Evolutionary conservation across 441 rosid genomes (phyloP).

Genomic region (Populus hybrid): DNA sequence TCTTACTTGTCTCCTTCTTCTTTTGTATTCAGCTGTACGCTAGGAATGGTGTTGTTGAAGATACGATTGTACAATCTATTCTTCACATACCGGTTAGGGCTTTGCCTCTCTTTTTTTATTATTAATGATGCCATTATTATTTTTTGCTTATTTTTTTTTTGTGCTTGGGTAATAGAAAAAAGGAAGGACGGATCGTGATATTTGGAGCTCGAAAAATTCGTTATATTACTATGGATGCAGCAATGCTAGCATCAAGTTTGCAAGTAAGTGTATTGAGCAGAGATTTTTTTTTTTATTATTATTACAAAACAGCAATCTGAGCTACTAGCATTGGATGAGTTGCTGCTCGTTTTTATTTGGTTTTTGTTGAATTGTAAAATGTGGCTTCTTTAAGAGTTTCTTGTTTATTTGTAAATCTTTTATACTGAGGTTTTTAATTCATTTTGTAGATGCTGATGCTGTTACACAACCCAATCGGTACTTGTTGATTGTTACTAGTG

Average conservation of each 20-base stretch:
- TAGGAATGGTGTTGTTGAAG: constrained; percentile 21
- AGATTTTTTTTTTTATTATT: neutral
- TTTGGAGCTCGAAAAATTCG: constrained; percentile 74
- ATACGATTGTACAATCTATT: constrained; percentile 22
- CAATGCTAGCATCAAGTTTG: constrained; percentile 64
- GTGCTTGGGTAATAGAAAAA: constrained; percentile 30
- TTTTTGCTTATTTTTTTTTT: constrained; percentile 1
- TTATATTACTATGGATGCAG: constrained; percentile 67
- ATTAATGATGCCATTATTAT: neutral
- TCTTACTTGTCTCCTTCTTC: neutral
- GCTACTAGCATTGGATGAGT: neutral
- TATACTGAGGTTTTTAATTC: neutral
- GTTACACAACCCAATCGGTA: constrained; percentile 51
- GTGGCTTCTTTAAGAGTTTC: neutral
- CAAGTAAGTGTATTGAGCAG: constrained; percentile 38
- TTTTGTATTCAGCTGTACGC: constrained; percentile 21
- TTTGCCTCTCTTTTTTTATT: neutral
- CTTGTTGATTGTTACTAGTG: constrained; percentile 80
- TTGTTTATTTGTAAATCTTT: neutral
- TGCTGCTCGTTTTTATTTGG: neutral
- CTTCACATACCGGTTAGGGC: constrained; percentile 65
- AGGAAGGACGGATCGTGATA: constrained; percentile 70
- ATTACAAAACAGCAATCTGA: neutral
- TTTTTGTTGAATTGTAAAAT: neutral
- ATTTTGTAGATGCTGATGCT: constrained; percentile 51